Percentiles rank a stretch among this genome's conserved stretches.
These are phyloP conservation scores for Aspergillus eucalypticola DNA, from an alignment of 2,329 filamentous ascomycete genomes.

Conservation along the genomic window DNA sequence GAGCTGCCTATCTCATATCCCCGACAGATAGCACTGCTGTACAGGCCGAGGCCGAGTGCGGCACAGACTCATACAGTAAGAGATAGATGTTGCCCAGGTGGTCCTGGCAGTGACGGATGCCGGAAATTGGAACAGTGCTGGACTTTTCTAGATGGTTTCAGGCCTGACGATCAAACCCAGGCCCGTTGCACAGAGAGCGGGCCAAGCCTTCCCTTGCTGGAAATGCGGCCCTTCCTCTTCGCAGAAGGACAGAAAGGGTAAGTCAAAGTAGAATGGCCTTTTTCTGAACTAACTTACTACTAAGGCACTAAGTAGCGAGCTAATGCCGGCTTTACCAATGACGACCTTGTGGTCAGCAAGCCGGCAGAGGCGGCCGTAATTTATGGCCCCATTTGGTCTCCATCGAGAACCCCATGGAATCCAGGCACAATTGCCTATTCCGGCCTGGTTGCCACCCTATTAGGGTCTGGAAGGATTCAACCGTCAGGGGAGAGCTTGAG, in stretches of 20 bases:
- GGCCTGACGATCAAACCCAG: constrained; percentile 33
- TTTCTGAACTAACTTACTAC: background rate
- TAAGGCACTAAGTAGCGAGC: background rate
- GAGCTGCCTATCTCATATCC: background rate
- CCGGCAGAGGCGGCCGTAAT: constrained; percentile 5
- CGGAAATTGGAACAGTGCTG: constrained; percentile 9
- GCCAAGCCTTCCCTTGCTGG: constrained; percentile 12
- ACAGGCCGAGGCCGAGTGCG: background rate
- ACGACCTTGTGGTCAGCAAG: background rate
- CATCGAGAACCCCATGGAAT: constrained; percentile 8
- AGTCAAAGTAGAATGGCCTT: too few relatives aligned
- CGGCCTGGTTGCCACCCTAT: background rate
- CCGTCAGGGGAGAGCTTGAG: constrained; percentile 1
- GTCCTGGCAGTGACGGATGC: constrained; percentile 3
- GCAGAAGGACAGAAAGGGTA: background rate
- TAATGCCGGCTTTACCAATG: too few relatives aligned
- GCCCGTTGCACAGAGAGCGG: constrained; percentile 14
- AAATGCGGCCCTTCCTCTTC: too few relatives aligned
- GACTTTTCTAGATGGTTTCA: constrained; percentile 38
- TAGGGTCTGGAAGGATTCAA: constrained; percentile 8
- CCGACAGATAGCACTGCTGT: background rate
- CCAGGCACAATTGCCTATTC: constrained; percentile 13
- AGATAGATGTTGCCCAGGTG: background rate
- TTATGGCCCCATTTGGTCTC: constrained; percentile 8
- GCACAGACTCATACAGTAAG: background rate